Evolutionary conservation across 163 green algal species (phyloP), one percentile per base, ranked within the genome.

Genomic region (Chlorella variabilis): DNA sequence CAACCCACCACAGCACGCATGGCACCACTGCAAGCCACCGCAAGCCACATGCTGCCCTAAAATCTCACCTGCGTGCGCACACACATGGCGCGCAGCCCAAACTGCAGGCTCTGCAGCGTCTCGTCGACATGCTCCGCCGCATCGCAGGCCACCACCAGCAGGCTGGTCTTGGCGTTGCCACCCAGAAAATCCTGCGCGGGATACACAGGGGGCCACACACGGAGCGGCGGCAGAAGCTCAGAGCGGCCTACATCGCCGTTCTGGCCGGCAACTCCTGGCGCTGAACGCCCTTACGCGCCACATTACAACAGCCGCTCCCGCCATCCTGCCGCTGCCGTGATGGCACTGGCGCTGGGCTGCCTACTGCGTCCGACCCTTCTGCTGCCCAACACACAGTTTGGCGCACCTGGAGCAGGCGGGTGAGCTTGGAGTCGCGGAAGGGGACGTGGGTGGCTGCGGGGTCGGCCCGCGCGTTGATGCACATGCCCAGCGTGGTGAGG

Each of bases 381-480:
- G 59, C 59, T 39, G 29, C 59, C 29, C n/a, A 18, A 8, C n/a
- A 39, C n/a, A n/a, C n/a, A n/a, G n/a, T n/a, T n/a, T n/a, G n/a
- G n/a, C 83, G 3, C 9, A 91, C 92, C 90, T 96, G 93, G 7
- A 97, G 87, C 63, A 97, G 88, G 5, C 94, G 85, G 0, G 94
- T 98, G 67, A 97, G 90, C 85, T 97, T 98, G 68, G 91, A 96
- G 88, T 97, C 94, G 9, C 94, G 77, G 81, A 96, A 98, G 23
- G 94, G 94, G 31, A 97, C 90, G 81, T 97, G 92, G 13, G 83
- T 89, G 23, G 79, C 79, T 63, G 73, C 93, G 61, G 84, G 88
- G 79, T 89, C 87, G 39, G 93, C 91, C 0, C 93, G 84, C 2
- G 94, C 91, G n/a, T 91, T 94, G 86, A 98, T 96, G 88, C 94